These are phyloP conservation scores for Boechera divaricarpa DNA, from an alignment of 345 rosid genomes.

Conservation along the genomic window DNA sequence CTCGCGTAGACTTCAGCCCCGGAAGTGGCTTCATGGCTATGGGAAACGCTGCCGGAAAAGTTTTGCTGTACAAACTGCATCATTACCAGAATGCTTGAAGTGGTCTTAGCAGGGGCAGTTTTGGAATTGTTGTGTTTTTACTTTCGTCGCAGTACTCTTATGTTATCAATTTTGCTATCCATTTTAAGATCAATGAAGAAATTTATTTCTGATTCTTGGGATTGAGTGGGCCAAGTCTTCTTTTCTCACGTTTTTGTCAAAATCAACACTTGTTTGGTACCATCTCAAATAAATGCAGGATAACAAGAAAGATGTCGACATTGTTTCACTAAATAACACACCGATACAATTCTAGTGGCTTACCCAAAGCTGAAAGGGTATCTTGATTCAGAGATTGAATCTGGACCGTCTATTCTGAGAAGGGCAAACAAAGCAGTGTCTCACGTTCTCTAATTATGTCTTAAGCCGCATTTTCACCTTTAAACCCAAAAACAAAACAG, in stretches of 20 bases:
- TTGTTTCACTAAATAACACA: conserved; percentile 27
- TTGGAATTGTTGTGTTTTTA: conserved; percentile 24
- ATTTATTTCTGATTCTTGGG: conserved; percentile 19
- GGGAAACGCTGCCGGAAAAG: conserved; percentile 88
- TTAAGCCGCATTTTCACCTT: conserved; percentile 32
- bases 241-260: conserved; percentile 19
- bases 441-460: conserved; percentile 33
- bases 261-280: conserved; percentile 1
- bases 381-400: conserved; percentile 27
- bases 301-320: conserved; percentile 33
- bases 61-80: conserved; percentile 81
- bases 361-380: conserved; percentile 41
- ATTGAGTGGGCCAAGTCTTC: conserved; percentile 30
- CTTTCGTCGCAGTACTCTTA: conserved; percentile 20
- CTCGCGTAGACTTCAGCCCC: conserved; percentile 92
- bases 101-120: conserved; percentile 25
- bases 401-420: conserved; percentile 31
- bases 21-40: conserved; percentile 94
- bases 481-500: not conserved
- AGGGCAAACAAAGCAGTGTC: conserved; percentile 33
- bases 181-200: conserved; percentile 25
- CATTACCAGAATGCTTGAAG: conserved; percentile 78
- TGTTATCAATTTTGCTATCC: conserved; percentile 12
- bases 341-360: conserved; percentile 13
- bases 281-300: conserved; percentile 12